Evolutionary conservation across 192 early-diverging fungal genomes (phyloP).

Genomic region (Coemansia sp.): DNA sequence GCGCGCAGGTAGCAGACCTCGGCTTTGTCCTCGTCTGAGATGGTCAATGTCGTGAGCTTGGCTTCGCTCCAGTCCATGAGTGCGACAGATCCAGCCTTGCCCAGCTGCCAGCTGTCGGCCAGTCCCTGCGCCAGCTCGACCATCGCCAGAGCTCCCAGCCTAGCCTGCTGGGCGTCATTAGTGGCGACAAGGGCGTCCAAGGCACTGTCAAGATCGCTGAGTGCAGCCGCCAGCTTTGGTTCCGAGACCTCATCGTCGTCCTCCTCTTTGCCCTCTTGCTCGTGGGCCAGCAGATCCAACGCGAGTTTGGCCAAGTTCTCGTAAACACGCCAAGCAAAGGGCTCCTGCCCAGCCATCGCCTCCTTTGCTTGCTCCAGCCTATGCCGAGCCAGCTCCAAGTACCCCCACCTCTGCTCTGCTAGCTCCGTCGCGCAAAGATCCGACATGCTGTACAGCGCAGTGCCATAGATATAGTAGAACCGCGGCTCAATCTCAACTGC

Average conservation of each 20-base stretch:
- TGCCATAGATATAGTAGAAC: conserved; percentile 58
- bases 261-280: neutral
- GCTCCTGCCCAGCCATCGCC: neutral
- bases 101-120: conserved; percentile 32
- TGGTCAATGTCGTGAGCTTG: neutral
- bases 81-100: neutral
- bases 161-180: neutral
- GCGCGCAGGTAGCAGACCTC: conserved; percentile 11
- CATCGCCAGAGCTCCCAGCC: conserved; percentile 1
- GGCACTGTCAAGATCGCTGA: neutral
- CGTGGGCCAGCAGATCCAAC: conserved; percentile 20
- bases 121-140: conserved; percentile 35
- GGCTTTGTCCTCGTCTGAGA: neutral
- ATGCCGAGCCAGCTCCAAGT: conserved; percentile 29
- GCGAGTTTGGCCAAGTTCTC: conserved; percentile 26
- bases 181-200: neutral
- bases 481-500: conserved; percentile 30
- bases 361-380: conserved; percentile 38
- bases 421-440: conserved; percentile 17
- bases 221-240: neutral
- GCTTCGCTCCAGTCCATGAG: conserved; percentile 30
- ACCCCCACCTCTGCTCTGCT: conserved; percentile 24
- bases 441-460: conserved; percentile 52
- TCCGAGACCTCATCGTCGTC: neutral
- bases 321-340: conserved; percentile 21